Percentiles rank a stretch among this genome's conserved stretches.
Conservation (phyloP, 768 basidiomycete genomes). For the Leccinum sublutescens region DNA sequence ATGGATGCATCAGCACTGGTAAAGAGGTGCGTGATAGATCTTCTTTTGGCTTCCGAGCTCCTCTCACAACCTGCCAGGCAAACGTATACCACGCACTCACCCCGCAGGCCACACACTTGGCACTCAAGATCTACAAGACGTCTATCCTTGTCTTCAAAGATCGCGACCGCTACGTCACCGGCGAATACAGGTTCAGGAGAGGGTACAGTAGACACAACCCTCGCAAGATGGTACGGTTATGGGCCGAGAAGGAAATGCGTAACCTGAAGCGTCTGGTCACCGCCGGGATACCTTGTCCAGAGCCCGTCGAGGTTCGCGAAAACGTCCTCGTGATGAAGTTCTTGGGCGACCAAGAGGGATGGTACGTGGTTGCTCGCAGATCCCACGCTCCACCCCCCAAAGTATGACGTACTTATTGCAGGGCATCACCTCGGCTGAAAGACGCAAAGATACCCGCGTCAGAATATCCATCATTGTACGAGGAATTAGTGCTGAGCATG, state of each 20-base stretch:
- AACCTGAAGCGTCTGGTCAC: conserved; percentile 82
- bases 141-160: conserved; percentile 98
- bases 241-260: conserved; percentile 99
- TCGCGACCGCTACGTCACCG: conserved; percentile 93
- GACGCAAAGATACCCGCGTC: conserved; percentile 67
- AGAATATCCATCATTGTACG: conserved; percentile 61
- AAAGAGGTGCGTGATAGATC: conserved; percentile 70
- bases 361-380: conserved; percentile 47
- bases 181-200: conserved; percentile 91
- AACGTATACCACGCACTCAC: conserved; percentile 93
- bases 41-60: not conserved
- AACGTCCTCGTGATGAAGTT: conserved; percentile 98
- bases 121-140: conserved; percentile 98
- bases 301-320: conserved; percentile 89
- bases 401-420: conserved; percentile 29
- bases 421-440: conserved; percentile 92
- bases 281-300: conserved; percentile 86
- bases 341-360: conserved; percentile 76
- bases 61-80: conserved; percentile 54
- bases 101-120: conserved; percentile 59
- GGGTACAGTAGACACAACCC: conserved; percentile 91
- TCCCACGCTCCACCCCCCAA: not conserved
- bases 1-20: conserved; percentile 95
- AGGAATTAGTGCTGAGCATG: conserved; percentile 74
- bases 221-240: conserved; percentile 96